phyloP scores from a whole-genome alignment of 306 rosid species.

The Begonia peltatifolia region DNA sequence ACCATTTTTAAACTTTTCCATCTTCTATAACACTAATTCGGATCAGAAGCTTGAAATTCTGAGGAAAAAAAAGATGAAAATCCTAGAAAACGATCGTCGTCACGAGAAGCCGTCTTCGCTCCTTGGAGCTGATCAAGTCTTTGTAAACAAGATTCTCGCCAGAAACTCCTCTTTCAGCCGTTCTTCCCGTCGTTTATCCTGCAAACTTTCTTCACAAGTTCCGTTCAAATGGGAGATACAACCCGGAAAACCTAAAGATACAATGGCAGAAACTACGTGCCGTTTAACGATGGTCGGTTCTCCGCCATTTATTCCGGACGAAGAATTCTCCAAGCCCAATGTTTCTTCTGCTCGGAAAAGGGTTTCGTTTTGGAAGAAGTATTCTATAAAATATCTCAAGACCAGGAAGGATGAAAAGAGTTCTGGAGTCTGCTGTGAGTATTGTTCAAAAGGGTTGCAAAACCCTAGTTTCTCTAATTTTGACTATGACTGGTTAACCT shows the following conservation, averaged over 20 bases:
- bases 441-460: too few relatives aligned
- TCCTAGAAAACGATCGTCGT: neutral
- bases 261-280: neutral
- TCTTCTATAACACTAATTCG: too few relatives aligned
- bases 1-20: too few relatives aligned
- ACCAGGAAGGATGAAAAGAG: neutral
- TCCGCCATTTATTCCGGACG: slow-evolving; percentile 4
- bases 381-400: too few relatives aligned
- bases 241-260: slow-evolving; percentile 15
- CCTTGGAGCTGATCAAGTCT: slow-evolving; percentile 13
- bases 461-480: neutral
- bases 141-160: slow-evolving; percentile 18
- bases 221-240: slow-evolving; percentile 18
- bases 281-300: slow-evolving; percentile 2
- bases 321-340: neutral
- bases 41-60: neutral
- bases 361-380: slow-evolving; percentile 11
- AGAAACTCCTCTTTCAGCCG: slow-evolving; percentile 14
- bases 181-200: slow-evolving; percentile 3
- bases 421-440: too few relatives aligned
- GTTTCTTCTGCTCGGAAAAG: neutral
- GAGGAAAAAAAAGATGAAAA: neutral
- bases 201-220: slow-evolving; percentile 1
- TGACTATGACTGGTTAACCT: neutral
- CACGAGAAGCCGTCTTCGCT: slow-evolving; percentile 10